A percentile compares a stretch with the other conserved stretches of the same genome.
Conservation (phyloP, 192 early-diverging fungal genomes). For the Pilobolus umbonatus region DNA sequence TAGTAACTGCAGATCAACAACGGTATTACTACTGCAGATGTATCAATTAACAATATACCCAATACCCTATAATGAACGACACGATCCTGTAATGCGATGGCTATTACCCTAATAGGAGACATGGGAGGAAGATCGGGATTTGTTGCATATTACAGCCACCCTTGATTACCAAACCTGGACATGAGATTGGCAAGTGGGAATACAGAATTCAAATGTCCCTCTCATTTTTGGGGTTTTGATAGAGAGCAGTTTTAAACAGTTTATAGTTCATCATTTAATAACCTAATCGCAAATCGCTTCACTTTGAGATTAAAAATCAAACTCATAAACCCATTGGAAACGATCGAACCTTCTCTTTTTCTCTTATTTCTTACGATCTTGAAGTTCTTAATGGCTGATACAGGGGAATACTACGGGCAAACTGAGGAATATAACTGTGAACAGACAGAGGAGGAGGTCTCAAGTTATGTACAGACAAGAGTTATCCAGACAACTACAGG, state of each 20-base stretch:
- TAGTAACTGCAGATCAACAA: background rate
- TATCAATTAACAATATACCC: conserved; percentile 12
- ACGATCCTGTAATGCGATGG: background rate
- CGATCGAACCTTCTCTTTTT: background rate
- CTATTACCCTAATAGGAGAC: background rate
- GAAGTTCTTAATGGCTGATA: background rate
- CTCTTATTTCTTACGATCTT: background rate
- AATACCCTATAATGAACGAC: background rate
- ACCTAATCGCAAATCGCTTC: no score
- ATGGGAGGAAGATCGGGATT: background rate
- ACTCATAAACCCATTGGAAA: no score
- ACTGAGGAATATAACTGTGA: background rate
- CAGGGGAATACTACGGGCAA: background rate
- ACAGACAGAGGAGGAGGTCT: background rate
- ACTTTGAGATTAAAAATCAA: no score
- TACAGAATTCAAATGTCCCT: conserved; percentile 47
- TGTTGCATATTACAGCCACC: background rate
- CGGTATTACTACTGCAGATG: background rate
- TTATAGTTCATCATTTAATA: no score
- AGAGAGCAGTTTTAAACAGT: no score
- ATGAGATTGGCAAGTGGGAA: conserved; percentile 43
- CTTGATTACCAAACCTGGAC: conserved; percentile 34
- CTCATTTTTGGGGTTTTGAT: conserved; percentile 43
- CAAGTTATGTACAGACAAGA: background rate
- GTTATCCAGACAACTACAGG: conserved; percentile 5